A percentile compares a stretch with the other conserved stretches of the same genome.
Evolutionary conservation across 106 monocot species (phyloP).

Genomic region (Acorus gramineus): DNA sequence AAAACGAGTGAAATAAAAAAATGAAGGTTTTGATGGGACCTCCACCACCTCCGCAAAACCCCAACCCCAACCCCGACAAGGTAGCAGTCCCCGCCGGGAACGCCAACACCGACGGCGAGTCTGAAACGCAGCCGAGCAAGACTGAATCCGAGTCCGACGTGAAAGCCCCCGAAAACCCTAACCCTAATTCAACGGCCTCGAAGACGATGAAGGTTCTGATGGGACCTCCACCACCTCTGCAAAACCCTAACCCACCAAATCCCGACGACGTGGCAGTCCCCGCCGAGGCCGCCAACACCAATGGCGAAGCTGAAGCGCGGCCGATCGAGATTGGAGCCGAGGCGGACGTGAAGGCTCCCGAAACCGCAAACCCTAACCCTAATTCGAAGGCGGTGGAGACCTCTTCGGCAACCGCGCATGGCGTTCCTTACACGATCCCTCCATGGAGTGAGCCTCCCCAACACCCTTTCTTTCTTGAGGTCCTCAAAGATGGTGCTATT

Average conservation of each 20-base stretch:
- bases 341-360: not conserved
- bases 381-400: not conserved
- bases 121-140: too few species aligned
- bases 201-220: constrained; percentile 34
- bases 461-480: constrained; percentile 65
- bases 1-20: not conserved
- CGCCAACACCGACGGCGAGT: too few species aligned
- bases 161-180: not conserved
- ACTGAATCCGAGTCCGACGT: too few species aligned
- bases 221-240: constrained; percentile 37
- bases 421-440: constrained; percentile 57
- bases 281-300: too few species aligned
- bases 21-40: constrained; percentile 49
- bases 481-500: constrained; percentile 80
- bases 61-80: too few species aligned
- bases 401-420: not conserved
- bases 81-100: too few species aligned
- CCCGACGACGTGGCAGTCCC: too few species aligned
- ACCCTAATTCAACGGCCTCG: not conserved
- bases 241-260: too few species aligned
- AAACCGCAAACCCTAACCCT: constrained; percentile 24
- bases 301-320: too few species aligned
- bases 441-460: constrained; percentile 69
- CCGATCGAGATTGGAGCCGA: too few species aligned
- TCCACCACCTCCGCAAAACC: constrained; percentile 16